phyloP scores from a whole-genome alignment of 371 early-diverging fungal genomes.

The Mucor velutinosus region DNA sequence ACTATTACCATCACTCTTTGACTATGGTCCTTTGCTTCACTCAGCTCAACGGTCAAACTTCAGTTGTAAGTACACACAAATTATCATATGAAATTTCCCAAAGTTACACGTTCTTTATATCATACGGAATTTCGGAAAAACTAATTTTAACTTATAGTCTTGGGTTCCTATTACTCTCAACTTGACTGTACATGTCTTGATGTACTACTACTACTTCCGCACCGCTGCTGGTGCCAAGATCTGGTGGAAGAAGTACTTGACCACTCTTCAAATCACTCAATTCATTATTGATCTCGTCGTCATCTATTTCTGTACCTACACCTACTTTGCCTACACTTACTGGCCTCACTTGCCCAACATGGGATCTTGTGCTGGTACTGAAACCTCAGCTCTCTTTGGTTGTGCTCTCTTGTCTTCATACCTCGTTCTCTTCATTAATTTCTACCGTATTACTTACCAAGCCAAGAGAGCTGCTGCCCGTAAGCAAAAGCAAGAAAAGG shows the following conservation, averaged over 20 bases:
- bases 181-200: constrained; percentile 89
- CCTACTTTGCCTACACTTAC: constrained; percentile 74
- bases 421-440: constrained; percentile 86
- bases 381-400: constrained; percentile 80
- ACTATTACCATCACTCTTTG: constrained; percentile 90
- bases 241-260: constrained; percentile 94
- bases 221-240: constrained; percentile 81
- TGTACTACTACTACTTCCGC: constrained; percentile 93
- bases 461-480: constrained; percentile 51
- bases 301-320: constrained; percentile 84
- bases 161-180: constrained; percentile 84
- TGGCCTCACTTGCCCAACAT: constrained; percentile 71
- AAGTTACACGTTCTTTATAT: constrained; percentile 27
- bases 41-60: constrained; percentile 79
- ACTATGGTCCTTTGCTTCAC: constrained; percentile 89
- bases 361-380: constrained; percentile 80
- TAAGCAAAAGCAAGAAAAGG: constrained; percentile 16
- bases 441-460: constrained; percentile 84
- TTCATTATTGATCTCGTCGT: constrained; percentile 83
- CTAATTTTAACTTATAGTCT: constrained; percentile 41
- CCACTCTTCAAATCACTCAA: constrained; percentile 88
- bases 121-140: constrained; percentile 13
- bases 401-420: constrained; percentile 81
- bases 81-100: constrained; percentile 12
- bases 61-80: constrained; percentile 66